Evolutionary conservation across 2,329 filamentous ascomycete species (phyloP).

Genomic region (Neurospora crassa): DNA sequence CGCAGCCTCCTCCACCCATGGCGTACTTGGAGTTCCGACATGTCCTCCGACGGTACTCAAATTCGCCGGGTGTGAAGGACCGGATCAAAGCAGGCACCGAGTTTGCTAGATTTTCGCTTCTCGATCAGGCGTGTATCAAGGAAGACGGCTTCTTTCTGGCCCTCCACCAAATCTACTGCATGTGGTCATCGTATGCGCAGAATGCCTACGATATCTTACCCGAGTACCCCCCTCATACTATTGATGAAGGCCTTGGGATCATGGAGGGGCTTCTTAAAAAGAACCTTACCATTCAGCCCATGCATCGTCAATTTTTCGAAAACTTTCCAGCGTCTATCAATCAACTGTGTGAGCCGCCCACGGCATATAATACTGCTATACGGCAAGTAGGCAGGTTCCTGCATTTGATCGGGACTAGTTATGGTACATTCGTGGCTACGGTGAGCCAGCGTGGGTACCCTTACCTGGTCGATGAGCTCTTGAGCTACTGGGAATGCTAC

Average conservation of each 20-base stretch:
- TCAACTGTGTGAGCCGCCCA: slow-evolving; percentile 5
- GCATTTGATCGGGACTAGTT: slow-evolving; percentile 30
- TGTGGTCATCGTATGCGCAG: slow-evolving; percentile 34
- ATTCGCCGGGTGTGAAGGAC: slow-evolving; percentile 16
- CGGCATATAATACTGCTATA: slow-evolving; percentile 15
- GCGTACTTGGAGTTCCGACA: background rate
- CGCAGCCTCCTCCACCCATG: background rate
- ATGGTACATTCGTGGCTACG: slow-evolving; percentile 24
- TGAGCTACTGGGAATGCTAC: slow-evolving; percentile 20
- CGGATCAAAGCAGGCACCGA: slow-evolving; percentile 25
- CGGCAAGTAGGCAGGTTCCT: slow-evolving; percentile 34
- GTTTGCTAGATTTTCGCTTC: slow-evolving; percentile 39
- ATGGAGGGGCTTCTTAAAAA: slow-evolving; percentile 28
- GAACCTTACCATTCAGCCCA: slow-evolving; percentile 24
- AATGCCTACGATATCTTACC: slow-evolving; percentile 27
- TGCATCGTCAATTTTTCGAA: slow-evolving; percentile 25
- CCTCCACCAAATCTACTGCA: slow-evolving; percentile 56
- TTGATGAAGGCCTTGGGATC: slow-evolving; percentile 26
- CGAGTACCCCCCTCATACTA: slow-evolving; percentile 16
- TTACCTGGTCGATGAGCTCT: slow-evolving; percentile 25
- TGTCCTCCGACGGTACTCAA: background rate
- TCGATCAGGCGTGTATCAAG: slow-evolving; percentile 44
- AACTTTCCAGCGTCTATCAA: slow-evolving; percentile 25
- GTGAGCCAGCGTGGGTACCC: slow-evolving; percentile 19
- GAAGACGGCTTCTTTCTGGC: slow-evolving; percentile 55